Evolutionary conservation across 345 rosid genomes (phyloP).

Genomic region (Passiflora organensis): DNA sequence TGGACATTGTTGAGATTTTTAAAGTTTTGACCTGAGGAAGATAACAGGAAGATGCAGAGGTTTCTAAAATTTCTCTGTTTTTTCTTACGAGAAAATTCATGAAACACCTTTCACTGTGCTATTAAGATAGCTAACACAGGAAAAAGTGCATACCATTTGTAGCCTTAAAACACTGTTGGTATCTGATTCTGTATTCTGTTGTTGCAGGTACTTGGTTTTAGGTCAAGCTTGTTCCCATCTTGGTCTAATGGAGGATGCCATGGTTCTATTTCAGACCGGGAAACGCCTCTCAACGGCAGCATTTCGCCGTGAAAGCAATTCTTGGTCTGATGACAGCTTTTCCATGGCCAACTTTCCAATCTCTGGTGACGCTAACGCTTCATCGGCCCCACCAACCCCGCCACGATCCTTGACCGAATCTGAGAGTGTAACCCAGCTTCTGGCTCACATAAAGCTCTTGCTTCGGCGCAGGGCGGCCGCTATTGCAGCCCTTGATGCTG

Average conservation of each 20-base stretch:
- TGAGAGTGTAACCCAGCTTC: conserved; percentile 57
- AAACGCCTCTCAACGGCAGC: conserved; percentile 93
- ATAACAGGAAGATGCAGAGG: too few relatives aligned
- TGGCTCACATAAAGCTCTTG: conserved; percentile 76
- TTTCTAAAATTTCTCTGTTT: too few relatives aligned
- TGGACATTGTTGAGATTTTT: too few relatives aligned
- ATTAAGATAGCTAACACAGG: too few relatives aligned
- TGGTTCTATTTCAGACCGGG: conserved; percentile 87
- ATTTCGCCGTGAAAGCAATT: conserved; percentile 78
- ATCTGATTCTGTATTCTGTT: neutral
- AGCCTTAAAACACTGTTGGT: neutral
- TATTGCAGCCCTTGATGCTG: conserved; percentile 80
- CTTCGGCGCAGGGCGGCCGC: conserved; percentile 87
- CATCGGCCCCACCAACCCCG: conserved; percentile 49
- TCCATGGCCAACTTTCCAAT: conserved; percentile 34
- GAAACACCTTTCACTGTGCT: too few relatives aligned
- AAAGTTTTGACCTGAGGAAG: too few relatives aligned
- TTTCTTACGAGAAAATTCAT: too few relatives aligned
- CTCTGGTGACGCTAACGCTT: conserved; percentile 21
- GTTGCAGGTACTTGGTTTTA: conserved; percentile 59
- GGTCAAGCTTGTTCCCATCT: conserved; percentile 96
- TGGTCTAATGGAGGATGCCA: conserved; percentile 96
- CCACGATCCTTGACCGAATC: conserved; percentile 41
- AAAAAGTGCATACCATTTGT: too few relatives aligned
- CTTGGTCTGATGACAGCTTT: conserved; percentile 92